Base-by-base conservation (phyloP, 2,329 filamentous ascomycete species). In the Cucurbitaria berberidis region DNA sequence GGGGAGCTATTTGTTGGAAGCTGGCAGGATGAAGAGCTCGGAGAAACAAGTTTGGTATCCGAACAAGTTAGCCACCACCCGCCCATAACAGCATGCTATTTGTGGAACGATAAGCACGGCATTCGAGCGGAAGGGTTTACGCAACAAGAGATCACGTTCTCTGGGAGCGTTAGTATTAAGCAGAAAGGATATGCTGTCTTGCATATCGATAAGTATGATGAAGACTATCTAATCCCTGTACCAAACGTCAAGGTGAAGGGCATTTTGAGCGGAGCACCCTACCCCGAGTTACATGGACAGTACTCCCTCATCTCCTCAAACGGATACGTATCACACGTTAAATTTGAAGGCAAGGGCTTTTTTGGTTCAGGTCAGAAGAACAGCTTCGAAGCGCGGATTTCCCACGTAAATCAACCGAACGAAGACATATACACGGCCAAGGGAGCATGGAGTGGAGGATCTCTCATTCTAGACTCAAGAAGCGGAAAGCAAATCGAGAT, bases 31-130 rank as follows among this genome's bases (percentile, higher is more conserved):
- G 61, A 62, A n/a, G 69, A 73, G 34, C 62, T 70, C 19, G 75
- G 76, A 16, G 71, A 75, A 46, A 79, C 76, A 2, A 70, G 65
- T 32, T 57, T 80, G 8, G 68, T 80, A 1, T 71, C 73, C 13
- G 78, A 81, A 61, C 78, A 81, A 66, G 77, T 79, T 29, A 75
- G 72, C 55, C 78, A 80, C 55, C 77, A 80, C 56, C 78, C 78
- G 5, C 78, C 77, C 1, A 70, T 80, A 6, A 80, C 78, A 9
- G 78, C 78, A 3, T 80, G 78, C 55, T 78, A 79, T 56, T 66
- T 80, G 11, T 78, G 76, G 74, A 80, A 80, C 42, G 74, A 78
- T 11, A 74, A 75, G 52, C 62, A 74, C 40, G 76, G 77, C 0
- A 69, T 79, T 11, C 62, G 75, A 34, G 78, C 77, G 9, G 75